Base-by-base conservation (phyloP, 1,284 basidiomycete species). In the Leccinum insigne region DNA sequence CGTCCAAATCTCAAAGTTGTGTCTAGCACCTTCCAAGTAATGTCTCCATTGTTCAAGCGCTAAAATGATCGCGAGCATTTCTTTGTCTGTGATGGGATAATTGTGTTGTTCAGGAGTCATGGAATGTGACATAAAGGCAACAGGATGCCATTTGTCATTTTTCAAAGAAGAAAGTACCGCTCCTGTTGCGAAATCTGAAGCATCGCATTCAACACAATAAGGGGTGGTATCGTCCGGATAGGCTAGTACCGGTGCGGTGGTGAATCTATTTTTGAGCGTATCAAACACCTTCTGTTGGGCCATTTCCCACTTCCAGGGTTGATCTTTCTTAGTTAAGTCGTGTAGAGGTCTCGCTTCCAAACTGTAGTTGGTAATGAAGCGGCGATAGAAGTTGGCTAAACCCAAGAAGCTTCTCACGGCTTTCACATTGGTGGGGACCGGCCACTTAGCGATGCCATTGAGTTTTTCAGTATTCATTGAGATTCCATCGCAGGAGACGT, bases 241-340 rank as follows among this genome's bases (percentile, higher is more conserved):
- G 0, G 29, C 8, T 0, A 32, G 1, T 0, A 32, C 29, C 0
- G 29, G 29, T 0, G 8, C 8, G 0, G 29, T 9, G 2, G 29
- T 32, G 0, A 32, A 32, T 32, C 29, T 32, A 3, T 3, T 3
- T 9, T 32, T 32, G 2, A 32, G 29, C 2, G 29, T 32, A 0
- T 9, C 29, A 3, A 32, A 32, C 29, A 0, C 29, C 0, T 9
- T 9, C 0, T 32, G 29, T 1, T 32, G 29, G 3, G 29, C 29
- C 0, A 0, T 9, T 32, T 9, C 29, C 29, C 29, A 32, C 0
- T 32, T 32, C 29, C 29, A 32, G 8, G 29, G 29, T 32, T 32
- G 29, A 9, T 32, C 29, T 3, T 32, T 32, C 0, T 32, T 32
- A 0, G 29, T 32, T 1, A 32, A 0, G 2, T 32, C 29, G 0